A percentile compares a stretch with the other conserved stretches of the same genome.
These are phyloP conservation scores for Sonneratia alba DNA, from an alignment of 345 rosid species.

Conservation along the genomic window DNA sequence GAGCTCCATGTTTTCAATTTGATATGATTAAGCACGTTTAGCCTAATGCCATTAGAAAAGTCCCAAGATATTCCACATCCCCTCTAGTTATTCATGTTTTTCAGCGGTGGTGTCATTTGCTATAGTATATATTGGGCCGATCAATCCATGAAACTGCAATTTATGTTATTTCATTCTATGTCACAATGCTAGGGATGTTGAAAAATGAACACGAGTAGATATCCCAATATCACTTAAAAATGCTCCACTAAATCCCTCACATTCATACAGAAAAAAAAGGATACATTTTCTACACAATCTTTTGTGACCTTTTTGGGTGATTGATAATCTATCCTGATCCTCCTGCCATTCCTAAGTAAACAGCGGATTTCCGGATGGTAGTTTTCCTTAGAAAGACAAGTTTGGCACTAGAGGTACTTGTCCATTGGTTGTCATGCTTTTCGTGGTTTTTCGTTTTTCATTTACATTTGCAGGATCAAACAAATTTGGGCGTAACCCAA, in stretches of 20 bases:
- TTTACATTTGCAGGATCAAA: neutral
- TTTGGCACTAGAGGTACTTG: neutral
- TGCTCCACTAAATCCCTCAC: neutral
- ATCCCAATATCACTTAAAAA: neutral
- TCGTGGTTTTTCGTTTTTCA: neutral
- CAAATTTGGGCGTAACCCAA: neutral
- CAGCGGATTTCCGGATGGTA: neutral
- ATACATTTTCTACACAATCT: too few species aligned
- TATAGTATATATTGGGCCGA: neutral
- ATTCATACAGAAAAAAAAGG: neutral
- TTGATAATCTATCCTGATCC: neutral
- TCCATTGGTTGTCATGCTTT: neutral
- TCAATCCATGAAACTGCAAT: neutral
- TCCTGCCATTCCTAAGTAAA: neutral
- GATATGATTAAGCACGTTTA: neutral
- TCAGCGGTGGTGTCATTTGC: neutral
- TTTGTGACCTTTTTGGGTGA: neutral
- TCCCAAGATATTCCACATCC: neutral
- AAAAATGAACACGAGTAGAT: neutral
- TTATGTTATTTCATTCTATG: neutral
- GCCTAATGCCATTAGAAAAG: neutral
- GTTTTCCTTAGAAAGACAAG: too few species aligned
- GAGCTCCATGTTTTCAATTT: neutral
- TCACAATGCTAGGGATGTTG: neutral
- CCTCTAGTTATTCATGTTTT: neutral